Conservation (phyloP, 495 filamentous ascomycete genomes). For the Podospora pseudopauciseta region DNA sequence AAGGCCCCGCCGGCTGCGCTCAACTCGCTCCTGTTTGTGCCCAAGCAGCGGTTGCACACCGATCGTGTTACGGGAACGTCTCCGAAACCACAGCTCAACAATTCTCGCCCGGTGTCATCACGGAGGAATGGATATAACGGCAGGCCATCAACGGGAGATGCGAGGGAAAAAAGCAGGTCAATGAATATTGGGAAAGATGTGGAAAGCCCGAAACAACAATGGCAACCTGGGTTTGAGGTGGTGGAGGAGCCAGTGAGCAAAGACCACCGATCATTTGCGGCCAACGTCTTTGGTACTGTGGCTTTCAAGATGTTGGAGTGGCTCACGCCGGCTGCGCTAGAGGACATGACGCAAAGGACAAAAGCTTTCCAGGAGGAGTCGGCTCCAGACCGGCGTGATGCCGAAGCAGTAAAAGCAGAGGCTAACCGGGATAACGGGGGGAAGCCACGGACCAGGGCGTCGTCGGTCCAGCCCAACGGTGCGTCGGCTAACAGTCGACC, state of each 20-base stretch:
- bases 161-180: background rate
- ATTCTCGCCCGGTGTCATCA: constrained; percentile 7
- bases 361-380: constrained; percentile 15
- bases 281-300: constrained; percentile 74
- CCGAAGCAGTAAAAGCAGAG: constrained; percentile 2
- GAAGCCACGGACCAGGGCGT: background rate
- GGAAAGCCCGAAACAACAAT: constrained; percentile 4
- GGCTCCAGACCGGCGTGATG: background rate
- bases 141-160: background rate
- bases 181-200: background rate
- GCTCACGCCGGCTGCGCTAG: constrained; percentile 56
- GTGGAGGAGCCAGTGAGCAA: constrained; percentile 54
- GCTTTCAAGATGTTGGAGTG: constrained; percentile 78
- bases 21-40: constrained; percentile 37
- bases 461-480: background rate
- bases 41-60: constrained; percentile 23
- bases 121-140: constrained; percentile 10
- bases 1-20: constrained; percentile 38
- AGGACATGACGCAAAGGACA: constrained; percentile 38
- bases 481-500: background rate
- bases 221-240: constrained; percentile 26
- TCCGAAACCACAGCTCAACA: constrained; percentile 9
- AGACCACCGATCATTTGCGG: constrained; percentile 81
- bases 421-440: constrained; percentile 2
- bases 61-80: constrained; percentile 14